These are phyloP conservation scores for Ajuga reptans DNA, from an alignment of 305 asterid species.

Conservation along the genomic window DNA sequence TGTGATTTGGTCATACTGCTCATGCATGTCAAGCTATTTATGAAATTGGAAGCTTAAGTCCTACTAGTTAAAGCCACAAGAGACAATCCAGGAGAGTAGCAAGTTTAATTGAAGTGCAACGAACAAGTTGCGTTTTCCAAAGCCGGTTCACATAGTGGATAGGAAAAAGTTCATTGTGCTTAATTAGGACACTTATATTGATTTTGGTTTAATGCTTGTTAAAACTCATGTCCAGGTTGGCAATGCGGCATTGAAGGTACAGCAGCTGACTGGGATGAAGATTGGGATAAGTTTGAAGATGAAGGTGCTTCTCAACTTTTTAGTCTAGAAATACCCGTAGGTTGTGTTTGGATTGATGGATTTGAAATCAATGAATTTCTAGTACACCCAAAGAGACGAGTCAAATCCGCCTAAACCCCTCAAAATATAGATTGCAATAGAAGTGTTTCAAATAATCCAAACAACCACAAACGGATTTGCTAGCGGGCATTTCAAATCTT, in stretches of 20 bases:
- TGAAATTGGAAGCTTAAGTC: background rate
- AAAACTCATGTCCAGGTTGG: conserved; percentile 60
- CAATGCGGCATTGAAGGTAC: conserved; percentile 83
- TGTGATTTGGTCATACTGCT: background rate
- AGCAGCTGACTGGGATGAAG: conserved; percentile 97
- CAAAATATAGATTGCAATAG: background rate
- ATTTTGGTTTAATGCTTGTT: conserved; percentile 20
- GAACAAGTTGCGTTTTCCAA: background rate
- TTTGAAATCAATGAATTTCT: background rate
- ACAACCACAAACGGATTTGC: background rate
- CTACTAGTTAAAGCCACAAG: background rate
- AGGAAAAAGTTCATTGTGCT: conserved; percentile 2
- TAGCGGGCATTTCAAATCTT: background rate
- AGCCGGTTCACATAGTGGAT: background rate
- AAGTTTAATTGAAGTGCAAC: background rate
- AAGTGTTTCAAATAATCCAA: background rate
- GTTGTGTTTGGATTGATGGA: background rate
- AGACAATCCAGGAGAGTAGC: background rate
- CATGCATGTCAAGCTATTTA: background rate
- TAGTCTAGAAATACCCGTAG: background rate
- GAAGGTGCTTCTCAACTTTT: conserved; percentile 49
- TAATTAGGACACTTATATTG: conserved; percentile 4
- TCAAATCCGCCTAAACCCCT: no score
- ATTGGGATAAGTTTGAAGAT: conserved; percentile 88
- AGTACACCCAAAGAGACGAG: background rate